Conservation (phyloP, 768 basidiomycete species). For the Naganishia kalamii region DNA sequence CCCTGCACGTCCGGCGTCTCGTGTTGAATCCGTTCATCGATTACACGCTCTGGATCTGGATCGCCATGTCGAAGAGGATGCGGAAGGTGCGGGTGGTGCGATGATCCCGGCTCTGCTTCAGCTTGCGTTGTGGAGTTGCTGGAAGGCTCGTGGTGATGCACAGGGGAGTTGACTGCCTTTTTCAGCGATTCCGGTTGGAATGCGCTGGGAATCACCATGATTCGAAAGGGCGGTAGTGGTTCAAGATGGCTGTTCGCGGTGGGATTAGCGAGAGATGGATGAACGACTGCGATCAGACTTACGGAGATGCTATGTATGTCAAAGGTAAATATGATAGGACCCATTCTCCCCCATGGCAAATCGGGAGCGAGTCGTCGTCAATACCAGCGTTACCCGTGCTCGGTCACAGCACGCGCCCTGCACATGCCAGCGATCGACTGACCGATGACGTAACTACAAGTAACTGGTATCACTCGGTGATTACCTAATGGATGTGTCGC, state of each 20-base stretch:
- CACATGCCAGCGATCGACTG: no score
- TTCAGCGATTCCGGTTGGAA: conserved; percentile 18
- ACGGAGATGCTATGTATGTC: no score
- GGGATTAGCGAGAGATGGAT: background rate
- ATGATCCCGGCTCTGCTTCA: background rate
- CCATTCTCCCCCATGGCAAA: no score
- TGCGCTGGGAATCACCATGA: conserved; percentile 16
- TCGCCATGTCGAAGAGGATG: background rate
- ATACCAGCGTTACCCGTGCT: no score
- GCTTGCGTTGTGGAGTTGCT: background rate
- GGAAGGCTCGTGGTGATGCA: background rate
- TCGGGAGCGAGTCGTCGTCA: no score
- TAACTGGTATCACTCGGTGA: no score
- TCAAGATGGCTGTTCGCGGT: background rate
- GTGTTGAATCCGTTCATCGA: background rate
- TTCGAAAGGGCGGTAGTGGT: background rate
- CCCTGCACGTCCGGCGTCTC: background rate
- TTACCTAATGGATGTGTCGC: no score
- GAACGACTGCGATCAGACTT: background rate
- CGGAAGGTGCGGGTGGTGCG: background rate
- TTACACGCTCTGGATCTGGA: background rate
- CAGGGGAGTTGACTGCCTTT: background rate
- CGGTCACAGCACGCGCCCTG: no score
- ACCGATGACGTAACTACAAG: no score
- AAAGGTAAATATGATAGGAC: no score